Evolutionary conservation across 495 filamentous ascomycete genomes (phyloP), one percentile per base, ranked within the genome.

Genomic region (Pseudoneurospora amorphoporcata): DNA sequence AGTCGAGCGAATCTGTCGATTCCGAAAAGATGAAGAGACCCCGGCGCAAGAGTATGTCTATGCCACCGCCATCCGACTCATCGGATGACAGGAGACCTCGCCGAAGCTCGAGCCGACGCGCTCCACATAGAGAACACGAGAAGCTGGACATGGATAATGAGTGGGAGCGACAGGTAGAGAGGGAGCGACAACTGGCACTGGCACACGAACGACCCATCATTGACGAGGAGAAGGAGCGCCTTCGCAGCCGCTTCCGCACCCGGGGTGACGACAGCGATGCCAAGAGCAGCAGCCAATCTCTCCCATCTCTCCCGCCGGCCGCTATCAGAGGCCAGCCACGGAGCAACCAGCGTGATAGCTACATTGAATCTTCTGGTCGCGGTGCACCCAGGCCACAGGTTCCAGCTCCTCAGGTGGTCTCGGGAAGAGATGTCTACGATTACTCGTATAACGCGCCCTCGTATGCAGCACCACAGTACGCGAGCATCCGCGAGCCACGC

Each of bases 301-400:
- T 65, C 3, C 53, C 53, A 65, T 65, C 53, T 32, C 53, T 65
- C 53, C 53, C 53, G 12, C 53, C 53, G 12, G 73, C 72, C 6
- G 72, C 77, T 29, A 71, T 70, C 69, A 77, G 70, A 69, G 72
- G 71, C 69, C 70, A 47, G n/a, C 70, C 72, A 38, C 16, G 45
- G 14, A 69, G 76, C 65, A 70, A 40, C 69, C 77, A 74, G 12
- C 79, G 76, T 71, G 73, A 76, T 71, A 81, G 77, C 79, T 82
- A 81, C 76, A 76, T 82, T 37, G 81, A 82, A 73, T 78, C 79
- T 16, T 70, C 80, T 39, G 80, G 80, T 37, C 78, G 76, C 68
- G 70, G 72, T 68, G 75, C 78, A 16, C 78, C 78, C 4, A 69
- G 79, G 23, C 79, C 79, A 3, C 69, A 71, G 16, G 68, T 47